These are phyloP conservation scores for Plantago major DNA, from an alignment of 257 asterid genomes.

Conservation along the genomic window DNA sequence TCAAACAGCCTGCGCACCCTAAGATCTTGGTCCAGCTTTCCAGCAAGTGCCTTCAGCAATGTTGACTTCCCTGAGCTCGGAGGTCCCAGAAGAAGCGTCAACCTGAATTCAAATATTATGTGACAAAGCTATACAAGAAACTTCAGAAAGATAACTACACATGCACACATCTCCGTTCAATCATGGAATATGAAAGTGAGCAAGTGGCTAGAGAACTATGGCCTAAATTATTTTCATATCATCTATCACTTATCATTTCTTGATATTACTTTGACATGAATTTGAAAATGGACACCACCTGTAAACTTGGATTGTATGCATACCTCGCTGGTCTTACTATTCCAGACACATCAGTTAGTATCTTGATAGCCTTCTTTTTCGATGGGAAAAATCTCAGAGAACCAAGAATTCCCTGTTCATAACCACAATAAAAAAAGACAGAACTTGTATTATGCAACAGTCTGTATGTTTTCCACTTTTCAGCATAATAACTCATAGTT, in stretches of 20 bases:
- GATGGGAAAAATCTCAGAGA: constrained; percentile 49
- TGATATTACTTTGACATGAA: neutral
- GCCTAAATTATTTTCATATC: neutral
- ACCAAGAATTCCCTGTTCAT: constrained; percentile 51
- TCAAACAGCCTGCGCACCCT: constrained; percentile 29
- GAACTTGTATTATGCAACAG: neutral
- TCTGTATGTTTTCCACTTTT: too few relatives aligned
- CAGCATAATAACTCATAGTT: too few relatives aligned
- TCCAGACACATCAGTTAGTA: constrained; percentile 44
- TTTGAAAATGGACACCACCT: neutral
- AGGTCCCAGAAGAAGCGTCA: constrained; percentile 64
- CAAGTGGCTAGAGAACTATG: neutral
- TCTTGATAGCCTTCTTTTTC: constrained; percentile 46
- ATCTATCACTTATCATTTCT: neutral
- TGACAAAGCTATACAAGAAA: constrained; percentile 13
- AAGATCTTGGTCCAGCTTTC: constrained; percentile 51
- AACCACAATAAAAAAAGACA: constrained; percentile 1
- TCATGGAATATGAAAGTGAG: too few relatives aligned
- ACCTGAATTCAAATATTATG: constrained; percentile 25
- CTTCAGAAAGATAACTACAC: neutral
- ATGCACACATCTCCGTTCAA: neutral
- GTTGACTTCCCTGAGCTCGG: constrained; percentile 60
- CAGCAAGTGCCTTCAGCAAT: constrained; percentile 51
- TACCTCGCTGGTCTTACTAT: constrained; percentile 60
- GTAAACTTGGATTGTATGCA: neutral